Evolutionary conservation across 805 yeast genomes (phyloP).

Genomic region (Yamadazyma paraphyllophila): DNA sequence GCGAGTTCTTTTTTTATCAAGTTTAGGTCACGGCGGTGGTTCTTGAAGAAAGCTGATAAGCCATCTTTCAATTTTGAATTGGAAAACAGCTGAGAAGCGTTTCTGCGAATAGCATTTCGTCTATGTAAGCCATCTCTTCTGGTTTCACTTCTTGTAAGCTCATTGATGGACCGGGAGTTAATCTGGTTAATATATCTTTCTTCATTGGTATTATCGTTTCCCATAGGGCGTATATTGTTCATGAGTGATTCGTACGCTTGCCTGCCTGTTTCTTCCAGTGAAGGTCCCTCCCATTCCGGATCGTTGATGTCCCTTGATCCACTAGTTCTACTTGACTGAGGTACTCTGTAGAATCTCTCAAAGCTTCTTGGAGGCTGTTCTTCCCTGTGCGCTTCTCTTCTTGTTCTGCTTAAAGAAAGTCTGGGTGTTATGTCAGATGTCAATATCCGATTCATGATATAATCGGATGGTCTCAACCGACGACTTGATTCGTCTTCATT

Average conservation of each 20-base stretch:
- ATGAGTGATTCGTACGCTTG: not conserved
- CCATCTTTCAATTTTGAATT: slow-evolving; percentile 1
- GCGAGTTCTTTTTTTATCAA: not conserved
- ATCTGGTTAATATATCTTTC: slow-evolving; percentile 1
- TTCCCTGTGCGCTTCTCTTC: not conserved
- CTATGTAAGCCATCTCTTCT: slow-evolving; percentile 7
- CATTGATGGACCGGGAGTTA: slow-evolving; percentile 3
- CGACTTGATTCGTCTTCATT: too few relatives aligned
- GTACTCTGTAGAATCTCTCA: not conserved
- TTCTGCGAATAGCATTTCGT: slow-evolving; percentile 5
- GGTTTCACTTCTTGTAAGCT: slow-evolving; percentile 7
- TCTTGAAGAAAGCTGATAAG: not conserved
- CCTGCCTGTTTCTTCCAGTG: not conserved
- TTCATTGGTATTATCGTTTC: not conserved
- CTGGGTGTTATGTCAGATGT: too few relatives aligned
- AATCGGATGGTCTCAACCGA: not conserved
- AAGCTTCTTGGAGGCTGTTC: not conserved
- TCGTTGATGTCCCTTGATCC: too few relatives aligned
- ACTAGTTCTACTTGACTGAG: not conserved
- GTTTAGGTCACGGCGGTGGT: not conserved
- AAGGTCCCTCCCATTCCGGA: too few relatives aligned
- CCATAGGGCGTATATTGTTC: not conserved
- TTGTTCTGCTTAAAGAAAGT: too few relatives aligned
- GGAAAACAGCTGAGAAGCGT: not conserved
- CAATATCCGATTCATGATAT: not conserved